Conservation (phyloP, 176 grass and related monocot species). For the Hordeum vulgare region DNA sequence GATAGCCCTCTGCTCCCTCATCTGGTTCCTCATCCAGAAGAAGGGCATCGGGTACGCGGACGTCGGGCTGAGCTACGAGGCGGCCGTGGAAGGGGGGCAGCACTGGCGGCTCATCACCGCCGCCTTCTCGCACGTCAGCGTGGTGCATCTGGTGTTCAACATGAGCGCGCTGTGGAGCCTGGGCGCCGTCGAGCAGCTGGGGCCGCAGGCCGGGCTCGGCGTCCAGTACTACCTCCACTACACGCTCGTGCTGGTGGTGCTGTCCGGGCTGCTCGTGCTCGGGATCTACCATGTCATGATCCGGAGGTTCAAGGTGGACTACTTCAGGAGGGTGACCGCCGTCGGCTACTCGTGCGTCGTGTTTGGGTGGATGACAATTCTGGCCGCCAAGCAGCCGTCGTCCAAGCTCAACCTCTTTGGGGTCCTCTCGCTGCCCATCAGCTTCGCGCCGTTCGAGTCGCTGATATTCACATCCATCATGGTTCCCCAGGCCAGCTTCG, state of each 20-base stretch:
- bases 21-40: conserved; percentile 98
- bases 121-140: conserved; percentile 87
- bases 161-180: conserved; percentile 99
- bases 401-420: conserved; percentile 86
- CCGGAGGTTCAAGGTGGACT: conserved; percentile 86
- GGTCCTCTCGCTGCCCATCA: conserved; percentile 88
- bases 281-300: conserved; percentile 77
- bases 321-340: conserved; percentile 75
- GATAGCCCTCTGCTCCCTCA: conserved; percentile 73
- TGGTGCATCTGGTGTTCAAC: conserved; percentile 93
- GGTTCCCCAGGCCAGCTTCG: conserved; percentile 94
- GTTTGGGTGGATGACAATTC: conserved; percentile 99
- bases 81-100: conserved; percentile 59
- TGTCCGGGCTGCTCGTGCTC: conserved; percentile 75
- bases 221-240: conserved; percentile 88
- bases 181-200: conserved; percentile 64
- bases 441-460: conserved; percentile 90
- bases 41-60: conserved; percentile 68
- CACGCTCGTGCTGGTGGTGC: conserved; percentile 69
- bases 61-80: conserved; percentile 90
- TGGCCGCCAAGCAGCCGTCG: conserved; percentile 82
- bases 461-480: conserved; percentile 98
- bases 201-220: conserved; percentile 53
- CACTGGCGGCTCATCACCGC: conserved; percentile 92
- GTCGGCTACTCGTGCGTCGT: conserved; percentile 96